Conservation (phyloP, 345 rosid genomes). For the Populus simonii region DNA sequence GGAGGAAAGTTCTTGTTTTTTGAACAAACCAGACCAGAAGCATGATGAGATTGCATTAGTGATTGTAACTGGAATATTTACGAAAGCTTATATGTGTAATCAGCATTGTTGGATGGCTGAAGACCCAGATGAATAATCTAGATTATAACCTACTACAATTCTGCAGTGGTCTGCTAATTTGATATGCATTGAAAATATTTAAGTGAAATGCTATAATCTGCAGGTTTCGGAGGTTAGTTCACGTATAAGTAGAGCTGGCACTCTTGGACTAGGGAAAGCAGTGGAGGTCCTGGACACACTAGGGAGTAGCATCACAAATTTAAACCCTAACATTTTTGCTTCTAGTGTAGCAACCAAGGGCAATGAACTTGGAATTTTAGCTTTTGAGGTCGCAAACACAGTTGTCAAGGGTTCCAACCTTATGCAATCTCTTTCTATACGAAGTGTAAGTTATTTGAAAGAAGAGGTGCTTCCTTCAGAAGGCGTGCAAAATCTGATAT, state of each 20-base stretch:
- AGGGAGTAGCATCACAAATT: conserved; percentile 88
- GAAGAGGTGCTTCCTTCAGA: conserved; percentile 81
- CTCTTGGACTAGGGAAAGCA: conserved; percentile 76
- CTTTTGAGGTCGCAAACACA: conserved; percentile 97
- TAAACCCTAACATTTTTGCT: conserved; percentile 51
- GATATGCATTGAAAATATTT: not conserved
- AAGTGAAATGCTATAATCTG: not conserved
- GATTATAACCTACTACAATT: not conserved
- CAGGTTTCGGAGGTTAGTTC: conserved; percentile 75
- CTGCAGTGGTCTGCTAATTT: not conserved
- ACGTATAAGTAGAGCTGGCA: conserved; percentile 78
- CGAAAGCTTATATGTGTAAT: not conserved
- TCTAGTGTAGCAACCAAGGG: conserved; percentile 69
- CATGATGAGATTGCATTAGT: not conserved
- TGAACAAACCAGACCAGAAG: not conserved
- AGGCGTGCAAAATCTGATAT: conserved; percentile 78
- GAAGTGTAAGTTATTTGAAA: conserved; percentile 62
- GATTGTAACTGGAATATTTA: not conserved
- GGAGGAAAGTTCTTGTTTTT: not conserved
- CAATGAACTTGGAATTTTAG: conserved; percentile 71
- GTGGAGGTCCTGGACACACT: conserved; percentile 89
- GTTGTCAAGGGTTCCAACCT: conserved; percentile 87
- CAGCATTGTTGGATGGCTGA: not conserved
- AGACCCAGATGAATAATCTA: not conserved
- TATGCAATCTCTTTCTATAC: conserved; percentile 78